phyloP scores from a whole-genome alignment of 2,329 filamentous ascomycete species.

The Colletotrichum sp. region DNA sequence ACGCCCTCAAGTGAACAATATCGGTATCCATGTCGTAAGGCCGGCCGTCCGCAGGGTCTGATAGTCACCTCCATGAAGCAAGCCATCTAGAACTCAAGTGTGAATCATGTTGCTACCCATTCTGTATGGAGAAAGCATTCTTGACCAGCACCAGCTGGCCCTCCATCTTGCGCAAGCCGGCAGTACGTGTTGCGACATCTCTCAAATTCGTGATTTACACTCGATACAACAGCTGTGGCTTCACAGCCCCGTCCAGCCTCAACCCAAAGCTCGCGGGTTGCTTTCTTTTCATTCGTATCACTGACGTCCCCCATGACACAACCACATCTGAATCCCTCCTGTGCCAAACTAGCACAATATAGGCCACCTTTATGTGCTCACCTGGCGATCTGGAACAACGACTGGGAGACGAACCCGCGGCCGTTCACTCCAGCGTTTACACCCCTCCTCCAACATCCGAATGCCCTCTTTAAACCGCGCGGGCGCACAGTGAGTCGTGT shows the following conservation, averaged over 20 bases:
- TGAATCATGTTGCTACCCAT: neutral
- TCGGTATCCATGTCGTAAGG: neutral
- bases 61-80: neutral
- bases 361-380: neutral
- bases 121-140: neutral
- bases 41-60: neutral
- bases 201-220: neutral
- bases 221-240: neutral
- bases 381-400: neutral
- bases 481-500: neutral
- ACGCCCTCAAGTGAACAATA: neutral
- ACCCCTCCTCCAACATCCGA: neutral
- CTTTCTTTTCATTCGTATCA: neutral
- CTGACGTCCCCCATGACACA: neutral
- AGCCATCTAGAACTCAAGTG: neutral
- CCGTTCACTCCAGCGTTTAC: neutral
- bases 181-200: neutral
- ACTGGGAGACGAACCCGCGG: neutral
- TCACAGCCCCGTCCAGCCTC: neutral
- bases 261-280: neutral
- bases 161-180: neutral
- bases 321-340: neutral
- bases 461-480: neutral
- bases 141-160: neutral
- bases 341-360: neutral